phyloP scores from a whole-genome alignment of 371 early-diverging fungal genomes.

The Dinochytrium kinnereticum region DNA sequence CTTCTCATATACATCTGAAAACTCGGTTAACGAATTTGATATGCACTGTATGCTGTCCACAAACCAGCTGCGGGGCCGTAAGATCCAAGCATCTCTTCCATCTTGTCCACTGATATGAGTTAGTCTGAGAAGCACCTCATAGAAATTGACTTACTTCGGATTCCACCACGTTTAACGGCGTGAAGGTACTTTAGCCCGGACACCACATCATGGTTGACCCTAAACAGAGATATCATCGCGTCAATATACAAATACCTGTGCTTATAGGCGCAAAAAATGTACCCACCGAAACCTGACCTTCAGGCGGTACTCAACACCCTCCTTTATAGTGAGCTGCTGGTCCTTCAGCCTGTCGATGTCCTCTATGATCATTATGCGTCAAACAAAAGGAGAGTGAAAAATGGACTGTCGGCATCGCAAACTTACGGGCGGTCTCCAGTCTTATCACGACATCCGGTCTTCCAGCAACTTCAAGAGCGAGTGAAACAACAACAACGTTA shows the following conservation, averaged over 20 bases:
- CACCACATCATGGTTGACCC: constrained; percentile 93
- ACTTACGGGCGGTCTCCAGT: constrained; percentile 72
- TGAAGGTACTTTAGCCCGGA: constrained; percentile 95
- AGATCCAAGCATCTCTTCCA: constrained; percentile 95
- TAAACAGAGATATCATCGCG: constrained; percentile 38
- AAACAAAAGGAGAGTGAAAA: constrained; percentile 4
- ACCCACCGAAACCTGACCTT: constrained; percentile 85
- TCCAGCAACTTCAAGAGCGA: constrained; percentile 84
- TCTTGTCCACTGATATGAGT: constrained; percentile 75
- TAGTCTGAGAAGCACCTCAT: neutral
- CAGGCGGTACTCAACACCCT: constrained; percentile 91
- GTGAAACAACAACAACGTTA: constrained; percentile 75
- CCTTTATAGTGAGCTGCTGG: constrained; percentile 88
- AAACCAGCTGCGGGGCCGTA: constrained; percentile 78
- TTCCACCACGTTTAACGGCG: constrained; percentile 85
- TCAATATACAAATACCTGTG: too few relatives aligned
- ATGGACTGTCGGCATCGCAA: too few relatives aligned
- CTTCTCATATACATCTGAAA: constrained; percentile 73
- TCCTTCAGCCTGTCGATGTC: constrained; percentile 64
- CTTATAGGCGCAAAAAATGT: constrained; percentile 9
- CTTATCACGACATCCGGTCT: constrained; percentile 85
- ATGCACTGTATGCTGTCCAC: neutral
- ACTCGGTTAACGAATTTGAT: neutral
- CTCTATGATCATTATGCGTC: constrained; percentile 26
- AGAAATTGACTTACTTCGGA: constrained; percentile 59